phyloP scores from a whole-genome alignment of 2,329 filamentous ascomycete species.

The Colletotrichum sp. region DNA sequence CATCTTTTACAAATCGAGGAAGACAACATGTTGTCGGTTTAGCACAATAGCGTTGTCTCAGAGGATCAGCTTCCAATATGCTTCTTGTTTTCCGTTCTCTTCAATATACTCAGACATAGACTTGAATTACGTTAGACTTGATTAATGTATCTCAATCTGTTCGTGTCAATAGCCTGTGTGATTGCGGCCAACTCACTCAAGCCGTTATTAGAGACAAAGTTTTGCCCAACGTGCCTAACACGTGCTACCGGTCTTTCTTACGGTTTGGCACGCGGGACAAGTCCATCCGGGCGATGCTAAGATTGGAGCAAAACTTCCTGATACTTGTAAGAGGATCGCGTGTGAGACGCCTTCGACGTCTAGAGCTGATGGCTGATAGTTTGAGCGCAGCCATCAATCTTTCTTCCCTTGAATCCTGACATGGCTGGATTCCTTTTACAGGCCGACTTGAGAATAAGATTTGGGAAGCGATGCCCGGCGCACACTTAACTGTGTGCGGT shows the following conservation, averaged over 20 bases:
- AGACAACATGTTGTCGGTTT: background rate
- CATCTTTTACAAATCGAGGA: slow-evolving; percentile 15
- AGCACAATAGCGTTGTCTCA: background rate
- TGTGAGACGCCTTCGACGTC: background rate
- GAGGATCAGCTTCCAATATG: background rate
- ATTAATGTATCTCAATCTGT: background rate
- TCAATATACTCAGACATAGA: background rate
- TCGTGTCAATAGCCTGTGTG: background rate
- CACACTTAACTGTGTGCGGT: background rate
- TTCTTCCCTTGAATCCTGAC: background rate
- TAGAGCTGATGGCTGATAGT: background rate
- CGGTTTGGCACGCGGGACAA: background rate
- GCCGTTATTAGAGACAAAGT: background rate
- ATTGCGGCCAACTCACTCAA: background rate
- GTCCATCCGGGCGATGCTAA: background rate
- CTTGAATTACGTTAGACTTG: background rate
- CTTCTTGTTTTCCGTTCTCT: background rate
- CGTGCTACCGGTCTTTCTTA: background rate
- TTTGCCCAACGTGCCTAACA: background rate
- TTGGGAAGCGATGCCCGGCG: background rate
- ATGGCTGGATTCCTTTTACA: background rate
- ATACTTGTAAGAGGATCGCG: background rate
- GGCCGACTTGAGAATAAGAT: background rate
- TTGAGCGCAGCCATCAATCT: background rate
- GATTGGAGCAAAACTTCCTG: background rate